Conservation (phyloP, 225 moss, liverwort and hornwort genomes). For the Lunularia cruciata region DNA sequence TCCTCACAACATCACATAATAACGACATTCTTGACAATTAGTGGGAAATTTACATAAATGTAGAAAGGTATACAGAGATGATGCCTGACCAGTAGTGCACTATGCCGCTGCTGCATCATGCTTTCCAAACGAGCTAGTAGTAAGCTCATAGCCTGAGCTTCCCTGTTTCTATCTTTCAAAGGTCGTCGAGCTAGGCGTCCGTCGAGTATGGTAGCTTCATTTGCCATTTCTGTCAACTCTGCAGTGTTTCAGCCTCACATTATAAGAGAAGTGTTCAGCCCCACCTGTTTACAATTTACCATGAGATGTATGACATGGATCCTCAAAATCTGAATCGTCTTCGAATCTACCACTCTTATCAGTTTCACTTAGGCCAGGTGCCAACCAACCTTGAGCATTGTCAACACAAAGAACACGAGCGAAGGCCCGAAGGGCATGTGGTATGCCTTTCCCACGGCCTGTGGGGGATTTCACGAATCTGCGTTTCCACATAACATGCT, state of each 20-base stretch:
- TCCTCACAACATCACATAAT: too few species aligned
- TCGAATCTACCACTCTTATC: neutral
- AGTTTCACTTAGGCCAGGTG: neutral
- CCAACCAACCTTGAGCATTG: constrained; percentile 63
- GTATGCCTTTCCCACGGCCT: constrained; percentile 87
- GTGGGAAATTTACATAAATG: too few species aligned
- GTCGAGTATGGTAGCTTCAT: constrained; percentile 64
- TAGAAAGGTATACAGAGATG: neutral
- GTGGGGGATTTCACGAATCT: constrained; percentile 81
- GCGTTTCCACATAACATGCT: too few species aligned
- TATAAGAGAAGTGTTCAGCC: neutral
- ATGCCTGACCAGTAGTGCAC: constrained; percentile 57
- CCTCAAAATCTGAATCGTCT: too few species aligned
- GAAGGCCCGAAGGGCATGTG: constrained; percentile 78
- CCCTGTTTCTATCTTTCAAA: constrained; percentile 62
- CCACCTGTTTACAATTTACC: neutral
- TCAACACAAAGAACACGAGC: constrained; percentile 83
- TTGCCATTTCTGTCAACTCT: constrained; percentile 78
- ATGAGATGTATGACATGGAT: neutral
- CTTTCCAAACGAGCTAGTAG: constrained; percentile 78
- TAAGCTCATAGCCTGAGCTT: constrained; percentile 81
- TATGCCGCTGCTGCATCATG: constrained; percentile 69
- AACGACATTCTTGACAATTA: too few species aligned
- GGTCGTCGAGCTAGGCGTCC: constrained; percentile 77
- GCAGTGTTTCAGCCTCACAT: constrained; percentile 17